phyloP scores from a whole-genome alignment of 1,139 yeast genomes.

The Kodamaea ohmeri region DNA sequence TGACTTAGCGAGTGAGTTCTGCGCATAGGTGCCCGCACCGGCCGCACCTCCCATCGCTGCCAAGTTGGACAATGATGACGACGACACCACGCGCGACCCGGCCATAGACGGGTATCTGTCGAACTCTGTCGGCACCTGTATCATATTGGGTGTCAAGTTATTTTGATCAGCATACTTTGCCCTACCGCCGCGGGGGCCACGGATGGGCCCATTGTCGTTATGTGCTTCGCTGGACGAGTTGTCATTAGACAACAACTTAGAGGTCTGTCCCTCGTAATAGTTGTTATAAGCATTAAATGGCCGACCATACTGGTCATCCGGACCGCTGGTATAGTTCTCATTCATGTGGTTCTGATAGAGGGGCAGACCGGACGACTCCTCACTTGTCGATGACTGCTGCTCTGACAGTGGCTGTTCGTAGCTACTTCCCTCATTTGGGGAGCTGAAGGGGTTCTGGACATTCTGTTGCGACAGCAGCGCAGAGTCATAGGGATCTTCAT shows the following conservation, averaged over 20 bases:
- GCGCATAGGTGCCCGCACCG: slow-evolving; percentile 14
- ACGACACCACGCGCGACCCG: slow-evolving; percentile 48
- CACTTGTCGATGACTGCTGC: slow-evolving; percentile 22
- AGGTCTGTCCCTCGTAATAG: slow-evolving; percentile 42
- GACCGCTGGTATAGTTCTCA: slow-evolving; percentile 12
- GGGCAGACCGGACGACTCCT: slow-evolving; percentile 6
- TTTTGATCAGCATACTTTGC: slow-evolving; percentile 1
- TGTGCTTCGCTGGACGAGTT: slow-evolving; percentile 25
- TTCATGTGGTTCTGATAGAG: slow-evolving; percentile 8
- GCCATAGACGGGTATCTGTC: slow-evolving; percentile 58
- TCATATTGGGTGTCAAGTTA: slow-evolving; percentile 15
- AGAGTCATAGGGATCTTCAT: slow-evolving; percentile 13
- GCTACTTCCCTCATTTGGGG: slow-evolving; percentile 25
- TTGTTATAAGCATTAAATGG: slow-evolving; percentile 46
- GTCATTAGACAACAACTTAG: slow-evolving; percentile 36
- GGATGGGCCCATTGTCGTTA: not conserved
- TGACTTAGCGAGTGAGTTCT: slow-evolving; percentile 15
- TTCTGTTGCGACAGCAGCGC: slow-evolving; percentile 6
- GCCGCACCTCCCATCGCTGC: slow-evolving; percentile 18
- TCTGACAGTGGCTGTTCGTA: slow-evolving; percentile 21
- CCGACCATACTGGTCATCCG: slow-evolving; percentile 31
- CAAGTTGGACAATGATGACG: slow-evolving; percentile 32
- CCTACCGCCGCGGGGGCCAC: slow-evolving; percentile 2
- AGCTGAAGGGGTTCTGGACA: slow-evolving; percentile 25
- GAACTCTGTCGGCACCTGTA: slow-evolving; percentile 49